Conservation (phyloP, 225 moss, liverwort and hornwort species). For the Straminergon stramineum region DNA sequence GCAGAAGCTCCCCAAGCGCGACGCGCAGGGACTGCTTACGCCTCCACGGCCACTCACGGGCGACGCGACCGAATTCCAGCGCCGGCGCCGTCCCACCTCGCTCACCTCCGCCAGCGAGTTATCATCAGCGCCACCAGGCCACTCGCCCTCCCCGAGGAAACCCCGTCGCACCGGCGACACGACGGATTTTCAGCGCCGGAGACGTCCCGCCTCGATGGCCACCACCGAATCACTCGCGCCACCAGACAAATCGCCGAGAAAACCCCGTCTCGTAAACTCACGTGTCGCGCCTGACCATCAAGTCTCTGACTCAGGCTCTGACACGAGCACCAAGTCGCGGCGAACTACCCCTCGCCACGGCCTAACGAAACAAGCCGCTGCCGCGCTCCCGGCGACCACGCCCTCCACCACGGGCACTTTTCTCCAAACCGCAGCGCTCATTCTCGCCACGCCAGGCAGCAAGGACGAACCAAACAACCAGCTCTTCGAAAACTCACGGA, state of each 20-base stretch:
- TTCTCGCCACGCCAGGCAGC: conserved; percentile 3
- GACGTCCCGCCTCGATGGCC: neutral
- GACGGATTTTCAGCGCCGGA: neutral
- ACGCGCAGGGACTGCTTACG: conserved; percentile 28
- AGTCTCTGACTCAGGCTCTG: neutral
- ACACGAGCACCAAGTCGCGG: neutral
- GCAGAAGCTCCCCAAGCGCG: conserved; percentile 24
- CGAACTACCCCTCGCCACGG: neutral
- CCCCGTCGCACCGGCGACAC: neutral
- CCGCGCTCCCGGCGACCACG: neutral
- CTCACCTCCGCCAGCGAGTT: neutral
- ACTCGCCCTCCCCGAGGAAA: neutral
- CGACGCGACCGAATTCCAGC: neutral
- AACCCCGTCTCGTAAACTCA: neutral
- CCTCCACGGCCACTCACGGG: conserved; percentile 27
- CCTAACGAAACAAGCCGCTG: neutral
- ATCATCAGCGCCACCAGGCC: neutral
- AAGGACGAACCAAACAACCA: conserved; percentile 1
- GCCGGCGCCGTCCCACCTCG: neutral
- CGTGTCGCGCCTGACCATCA: neutral
- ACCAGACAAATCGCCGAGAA: neutral
- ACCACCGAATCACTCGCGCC: neutral
- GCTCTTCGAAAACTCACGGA: neutral
- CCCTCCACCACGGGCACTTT: neutral
- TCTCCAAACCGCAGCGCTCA: conserved; percentile 2